Conservation (phyloP, 2,329 filamentous ascomycete species). For the Didymella exigua region DNA sequence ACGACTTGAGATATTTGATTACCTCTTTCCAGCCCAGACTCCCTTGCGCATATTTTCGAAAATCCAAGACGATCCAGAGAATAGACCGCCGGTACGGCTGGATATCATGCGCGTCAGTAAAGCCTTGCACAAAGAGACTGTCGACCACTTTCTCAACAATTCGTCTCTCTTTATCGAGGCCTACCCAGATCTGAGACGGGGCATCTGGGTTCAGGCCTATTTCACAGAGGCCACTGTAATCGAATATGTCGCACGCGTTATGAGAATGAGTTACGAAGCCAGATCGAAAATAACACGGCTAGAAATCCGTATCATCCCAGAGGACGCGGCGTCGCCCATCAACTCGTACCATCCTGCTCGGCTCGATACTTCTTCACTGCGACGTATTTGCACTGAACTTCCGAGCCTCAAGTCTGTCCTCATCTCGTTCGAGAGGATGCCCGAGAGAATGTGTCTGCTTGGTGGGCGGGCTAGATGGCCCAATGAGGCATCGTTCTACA, state of each 20-base stretch:
- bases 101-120: constrained; percentile 26
- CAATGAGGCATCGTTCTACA: background rate
- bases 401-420: constrained; percentile 13
- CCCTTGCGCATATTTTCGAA: constrained; percentile 8
- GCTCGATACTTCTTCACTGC: constrained; percentile 1
- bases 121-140: constrained; percentile 25
- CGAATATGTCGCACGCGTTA: constrained; percentile 12
- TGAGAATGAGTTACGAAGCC: constrained; percentile 12
- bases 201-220: background rate
- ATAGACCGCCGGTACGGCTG: constrained; percentile 11
- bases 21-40: constrained; percentile 23
- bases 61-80: background rate
- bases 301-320: constrained; percentile 19
- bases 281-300: constrained; percentile 19
- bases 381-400: constrained; percentile 14
- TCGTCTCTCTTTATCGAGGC: constrained; percentile 21
- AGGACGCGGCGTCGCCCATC: background rate
- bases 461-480: background rate
- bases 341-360: background rate
- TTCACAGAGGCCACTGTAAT: background rate
- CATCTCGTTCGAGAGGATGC: constrained; percentile 8
- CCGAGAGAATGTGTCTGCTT: background rate
- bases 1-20: constrained; percentile 27
- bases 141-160: constrained; percentile 22
- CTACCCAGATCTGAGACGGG: background rate